phyloP scores from a whole-genome alignment of 148 eudicot genomes.

The Agrostemma githago region DNA sequence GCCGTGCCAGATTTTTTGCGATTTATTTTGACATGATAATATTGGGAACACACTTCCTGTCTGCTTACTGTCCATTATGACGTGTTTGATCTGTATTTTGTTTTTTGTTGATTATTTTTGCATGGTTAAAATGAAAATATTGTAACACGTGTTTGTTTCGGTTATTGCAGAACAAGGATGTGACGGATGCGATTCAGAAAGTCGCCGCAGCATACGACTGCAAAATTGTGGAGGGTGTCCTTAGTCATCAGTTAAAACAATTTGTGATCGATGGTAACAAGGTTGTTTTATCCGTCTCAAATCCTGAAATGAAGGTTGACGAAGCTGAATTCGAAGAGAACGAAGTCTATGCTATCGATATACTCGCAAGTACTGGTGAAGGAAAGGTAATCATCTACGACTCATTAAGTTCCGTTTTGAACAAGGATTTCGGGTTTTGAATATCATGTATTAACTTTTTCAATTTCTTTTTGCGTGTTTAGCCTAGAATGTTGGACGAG shows the following conservation, averaged over 20 bases:
- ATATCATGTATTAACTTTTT: not conserved
- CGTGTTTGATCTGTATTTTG: not conserved
- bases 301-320: constrained; percentile 74
- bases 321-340: constrained; percentile 94
- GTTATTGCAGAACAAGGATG: constrained; percentile 66
- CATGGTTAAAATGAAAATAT: not conserved
- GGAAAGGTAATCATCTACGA: constrained; percentile 51
- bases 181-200: constrained; percentile 83
- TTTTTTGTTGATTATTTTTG: not conserved
- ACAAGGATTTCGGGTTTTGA: not conserved
- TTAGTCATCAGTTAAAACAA: constrained; percentile 82
- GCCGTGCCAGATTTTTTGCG: no score
- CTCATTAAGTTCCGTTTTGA: not conserved
- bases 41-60: no score
- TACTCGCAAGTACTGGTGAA: constrained; percentile 79
- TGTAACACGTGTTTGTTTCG: not conserved
- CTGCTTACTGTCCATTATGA: not conserved
- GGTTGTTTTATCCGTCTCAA: constrained; percentile 67
- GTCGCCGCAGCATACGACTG: constrained; percentile 93
- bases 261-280: constrained; percentile 95
- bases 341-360: constrained; percentile 78
- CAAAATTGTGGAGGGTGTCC: constrained; percentile 91
- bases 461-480: constrained; percentile 17
- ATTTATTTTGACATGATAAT: no score
- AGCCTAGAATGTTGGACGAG: constrained; percentile 91